Evolutionary conservation across 306 rosid species (phyloP).

Genomic region (Boehmeria nivea): DNA sequence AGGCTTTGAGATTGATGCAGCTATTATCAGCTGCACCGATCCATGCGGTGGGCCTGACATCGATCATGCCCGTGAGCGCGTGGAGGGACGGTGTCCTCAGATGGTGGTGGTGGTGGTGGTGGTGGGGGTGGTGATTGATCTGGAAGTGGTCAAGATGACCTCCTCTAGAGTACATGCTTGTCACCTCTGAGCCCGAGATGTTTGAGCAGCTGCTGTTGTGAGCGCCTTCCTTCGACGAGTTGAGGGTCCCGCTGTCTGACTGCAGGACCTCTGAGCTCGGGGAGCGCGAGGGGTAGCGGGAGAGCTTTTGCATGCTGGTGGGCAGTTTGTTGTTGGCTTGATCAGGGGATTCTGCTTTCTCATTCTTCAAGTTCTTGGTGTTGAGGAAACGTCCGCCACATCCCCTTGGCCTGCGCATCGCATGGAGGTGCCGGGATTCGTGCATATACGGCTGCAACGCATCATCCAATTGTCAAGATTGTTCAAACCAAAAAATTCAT

Average conservation of each 20-base stretch:
- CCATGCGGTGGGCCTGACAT: slow-evolving; percentile 65
- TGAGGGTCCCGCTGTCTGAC: slow-evolving; percentile 59
- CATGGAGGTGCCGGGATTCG: slow-evolving; percentile 94
- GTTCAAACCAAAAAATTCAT: no score
- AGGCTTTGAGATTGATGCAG: slow-evolving; percentile 67
- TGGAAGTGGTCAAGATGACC: slow-evolving; percentile 43
- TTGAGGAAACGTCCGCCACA: slow-evolving; percentile 92
- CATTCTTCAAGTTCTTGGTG: slow-evolving; percentile 41
- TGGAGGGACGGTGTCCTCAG: slow-evolving; percentile 25
- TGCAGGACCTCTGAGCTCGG: slow-evolving; percentile 64
- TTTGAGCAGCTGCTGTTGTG: slow-evolving; percentile 54
- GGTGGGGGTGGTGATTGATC: slow-evolving; percentile 40
- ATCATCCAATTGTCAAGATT: slow-evolving; percentile 6
- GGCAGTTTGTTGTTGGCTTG: slow-evolving; percentile 16
- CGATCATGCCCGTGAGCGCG: slow-evolving; percentile 48
- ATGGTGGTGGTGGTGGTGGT: background rate
- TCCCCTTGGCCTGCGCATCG: slow-evolving; percentile 91
- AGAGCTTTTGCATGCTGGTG: slow-evolving; percentile 21
- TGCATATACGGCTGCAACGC: slow-evolving; percentile 85
- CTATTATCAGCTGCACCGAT: slow-evolving; percentile 46
- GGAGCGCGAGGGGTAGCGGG: slow-evolving; percentile 54
- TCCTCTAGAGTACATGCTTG: slow-evolving; percentile 62
- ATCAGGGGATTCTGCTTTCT: slow-evolving; percentile 22
- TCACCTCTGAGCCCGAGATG: slow-evolving; percentile 70
- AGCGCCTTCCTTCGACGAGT: slow-evolving; percentile 57